phyloP scores from a whole-genome alignment of 1,139 yeast species.

The Pichia sp. region DNA sequence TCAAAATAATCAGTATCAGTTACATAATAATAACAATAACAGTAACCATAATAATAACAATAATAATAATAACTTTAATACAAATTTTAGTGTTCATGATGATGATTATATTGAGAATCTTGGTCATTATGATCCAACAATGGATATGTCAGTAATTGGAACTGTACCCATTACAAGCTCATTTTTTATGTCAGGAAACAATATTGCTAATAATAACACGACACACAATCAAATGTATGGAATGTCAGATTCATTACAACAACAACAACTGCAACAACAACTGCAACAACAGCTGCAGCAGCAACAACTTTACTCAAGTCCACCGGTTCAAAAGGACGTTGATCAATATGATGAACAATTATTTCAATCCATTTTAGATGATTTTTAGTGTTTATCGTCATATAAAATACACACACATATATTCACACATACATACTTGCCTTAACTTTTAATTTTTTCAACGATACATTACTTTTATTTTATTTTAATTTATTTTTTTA shows the following conservation, averaged over 20 bases:
- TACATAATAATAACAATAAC: not conserved
- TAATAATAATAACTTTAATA: not conserved
- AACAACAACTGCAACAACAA: not conserved
- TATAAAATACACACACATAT: not conserved
- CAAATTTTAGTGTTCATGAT: not conserved
- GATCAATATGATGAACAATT: constrained; percentile 11
- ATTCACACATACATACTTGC: not conserved
- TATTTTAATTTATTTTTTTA: not conserved
- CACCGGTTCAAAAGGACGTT: not conserved
- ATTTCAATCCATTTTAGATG: constrained; percentile 3
- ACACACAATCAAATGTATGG: not conserved
- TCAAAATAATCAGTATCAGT: not conserved
- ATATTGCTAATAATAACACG: not conserved
- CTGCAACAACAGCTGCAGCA: not conserved
- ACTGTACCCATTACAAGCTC: constrained; percentile 8
- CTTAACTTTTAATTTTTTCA: not conserved
- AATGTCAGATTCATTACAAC: not conserved
- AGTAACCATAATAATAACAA: not conserved
- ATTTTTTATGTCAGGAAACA: not conserved
- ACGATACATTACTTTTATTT: not conserved
- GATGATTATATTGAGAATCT: constrained; percentile 3
- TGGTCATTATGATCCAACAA: not conserved
- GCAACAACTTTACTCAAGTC: not conserved
- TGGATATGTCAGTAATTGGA: constrained; percentile 10
- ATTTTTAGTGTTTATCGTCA: not conserved